phyloP scores from a whole-genome alignment of 345 rosid species.

The Populus simonii region DNA sequence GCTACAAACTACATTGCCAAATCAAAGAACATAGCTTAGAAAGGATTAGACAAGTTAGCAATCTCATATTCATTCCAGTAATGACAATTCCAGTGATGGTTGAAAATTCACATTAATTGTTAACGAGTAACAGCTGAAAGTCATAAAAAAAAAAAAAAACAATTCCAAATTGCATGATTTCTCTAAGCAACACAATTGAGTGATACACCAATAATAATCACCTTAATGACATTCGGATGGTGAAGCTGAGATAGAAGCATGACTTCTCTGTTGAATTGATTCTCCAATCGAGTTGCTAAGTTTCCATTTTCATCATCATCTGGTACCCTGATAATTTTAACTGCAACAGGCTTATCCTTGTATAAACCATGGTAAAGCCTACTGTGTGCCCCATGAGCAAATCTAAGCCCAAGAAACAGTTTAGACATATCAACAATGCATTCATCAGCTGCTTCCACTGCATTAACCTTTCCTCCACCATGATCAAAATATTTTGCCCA shows the following conservation, averaged over 20 bases:
- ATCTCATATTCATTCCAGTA: not conserved
- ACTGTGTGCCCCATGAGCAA: conserved; percentile 94
- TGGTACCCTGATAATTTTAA: conserved; percentile 80
- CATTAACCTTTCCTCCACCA: conserved; percentile 74
- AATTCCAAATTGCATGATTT: not conserved
- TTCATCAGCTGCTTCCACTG: conserved; percentile 67
- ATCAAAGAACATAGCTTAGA: conserved; percentile 5
- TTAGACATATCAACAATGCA: conserved; percentile 70
- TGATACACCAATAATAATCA: conserved; percentile 17
- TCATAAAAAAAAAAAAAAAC: not conserved
- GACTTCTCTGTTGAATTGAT: conserved; percentile 84
- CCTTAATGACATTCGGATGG: conserved; percentile 86
- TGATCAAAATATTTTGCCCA: conserved; percentile 90
- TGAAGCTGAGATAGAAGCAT: conserved; percentile 68
- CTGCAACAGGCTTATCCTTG: conserved; percentile 90
- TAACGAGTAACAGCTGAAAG: not conserved
- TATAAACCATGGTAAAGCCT: conserved; percentile 90
- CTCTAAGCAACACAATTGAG: not conserved
- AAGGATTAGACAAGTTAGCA: not conserved
- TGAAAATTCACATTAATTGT: not conserved
- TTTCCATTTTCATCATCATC: conserved; percentile 81
- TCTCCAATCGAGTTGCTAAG: conserved; percentile 67
- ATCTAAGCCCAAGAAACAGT: conserved; percentile 84
- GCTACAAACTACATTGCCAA: conserved; percentile 56
- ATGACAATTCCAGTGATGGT: not conserved